Evolutionary conservation across 257 asterid genomes (phyloP), one percentile per base, ranked within the genome.

Genomic region (Solanum pinnatisectum): DNA sequence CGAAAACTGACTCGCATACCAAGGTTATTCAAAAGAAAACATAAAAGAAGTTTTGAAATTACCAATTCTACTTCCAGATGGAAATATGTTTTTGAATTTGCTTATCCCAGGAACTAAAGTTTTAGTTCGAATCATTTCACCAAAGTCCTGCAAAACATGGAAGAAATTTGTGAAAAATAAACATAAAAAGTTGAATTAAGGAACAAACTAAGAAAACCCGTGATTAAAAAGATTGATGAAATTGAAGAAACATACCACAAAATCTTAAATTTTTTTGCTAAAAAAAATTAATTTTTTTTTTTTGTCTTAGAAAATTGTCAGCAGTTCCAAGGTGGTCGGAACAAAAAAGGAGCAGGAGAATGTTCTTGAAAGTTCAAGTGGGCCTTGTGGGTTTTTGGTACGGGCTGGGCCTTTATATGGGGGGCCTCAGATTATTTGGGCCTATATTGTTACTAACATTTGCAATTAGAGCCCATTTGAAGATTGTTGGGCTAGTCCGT

Each of bases 41-140:
- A 25, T 12, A 14, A 4, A 79, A 1, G 35, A 15, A 70, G 23
- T 60, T 56, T 40, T 74, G 60, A 32, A 79, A 25, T 83, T 91
- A 91, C 92, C 92, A 86, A 89, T 87, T 91, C 88, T 88, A 46
- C 92, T 88, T 56, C 86, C 84, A 5, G 89, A 56, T 83, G 87
- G 68, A 81, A 77, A 63, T 13, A 39, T 36, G 18, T 52, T 27
- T 84, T 70, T 89, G 30, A 71, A 83, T 78, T 88, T 91, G 25
- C 44, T 76, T 20, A 77, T 68, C 4, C 73, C 84, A 37, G 82
- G 30, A 74, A 77, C 13, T 32, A 74, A 74, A 77, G 76, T 46
- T 68, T 87, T 83, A 30, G 87, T 35, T 89, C 89, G 74, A n/a
- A 32, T n/a, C 93, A 92, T 90, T 71, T 72, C 76, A 84, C 33